Evolutionary conservation across 768 basidiomycete genomes (phyloP), one percentile per base, ranked within the genome.

Genomic region (Tubosaeta brunneosetosa): DNA sequence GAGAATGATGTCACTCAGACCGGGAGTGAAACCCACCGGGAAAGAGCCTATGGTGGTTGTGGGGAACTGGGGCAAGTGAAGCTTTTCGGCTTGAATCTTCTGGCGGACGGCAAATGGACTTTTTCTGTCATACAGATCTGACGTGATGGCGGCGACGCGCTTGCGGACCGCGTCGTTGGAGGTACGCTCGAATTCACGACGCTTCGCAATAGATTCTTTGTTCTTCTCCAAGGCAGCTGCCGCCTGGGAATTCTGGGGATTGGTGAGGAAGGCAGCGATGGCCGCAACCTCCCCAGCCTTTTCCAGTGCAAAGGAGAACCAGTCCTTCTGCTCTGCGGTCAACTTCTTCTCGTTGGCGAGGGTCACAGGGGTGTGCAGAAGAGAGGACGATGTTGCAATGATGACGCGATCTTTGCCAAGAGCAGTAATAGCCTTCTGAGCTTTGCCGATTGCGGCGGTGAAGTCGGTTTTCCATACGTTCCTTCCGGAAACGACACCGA

Each of bases 391-490:
- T 37, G 97, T 93, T 36, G 91, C 92, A 64, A 97, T 77, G 65
- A 97, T 84, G 69, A 98, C 90, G 57, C 94, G 91, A 56, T 90
- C 86, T 56, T 79, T 73, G 53, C 94, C 94, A 63, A 98, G 86
- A 38, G 76, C 77, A 49, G 85, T 83, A 62, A 97, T 76, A 44
- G 91, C 94, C 71, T 85, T 88, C 76, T 94, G 86, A 51, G 82
- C 91, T 44, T 82, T 74, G 69, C 86, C 85, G 74, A 94, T 81
- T 52, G 91, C 86, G 50, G 83, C 84, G 57, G 79, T 76, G 63
- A 98, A 86, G 74, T 98, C 94, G 57, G 84, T 87, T 84, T 98
- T 99, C 97, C 97, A 99, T 77, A 99, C 91, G 81, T 97, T 97
- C 69, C 97, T 93, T 50, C 97, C 97, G 42, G 97, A 98, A 58